These are phyloP conservation scores for Ogataea dorogensis DNA, from an alignment of 805 yeast species.

Conservation along the genomic window DNA sequence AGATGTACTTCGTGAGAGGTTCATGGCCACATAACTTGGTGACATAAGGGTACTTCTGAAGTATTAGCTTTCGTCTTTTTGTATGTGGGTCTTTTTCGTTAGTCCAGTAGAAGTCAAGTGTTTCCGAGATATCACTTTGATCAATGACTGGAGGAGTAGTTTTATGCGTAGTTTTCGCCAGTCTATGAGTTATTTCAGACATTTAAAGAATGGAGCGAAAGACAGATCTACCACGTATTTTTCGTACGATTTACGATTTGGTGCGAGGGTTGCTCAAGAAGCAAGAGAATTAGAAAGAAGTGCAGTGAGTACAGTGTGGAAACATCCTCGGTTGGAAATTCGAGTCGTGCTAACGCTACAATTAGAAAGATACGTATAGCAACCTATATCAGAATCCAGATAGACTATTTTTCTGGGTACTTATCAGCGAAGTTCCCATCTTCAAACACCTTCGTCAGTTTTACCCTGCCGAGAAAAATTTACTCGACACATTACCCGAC, in stretches of 20 bases:
- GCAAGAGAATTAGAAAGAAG: not conserved
- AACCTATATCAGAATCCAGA: too few relatives aligned
- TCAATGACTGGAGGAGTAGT: conserved; percentile 29
- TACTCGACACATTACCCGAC: conserved; percentile 16
- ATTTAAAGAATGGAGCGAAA: conserved; percentile 7
- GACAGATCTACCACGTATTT: conserved; percentile 12
- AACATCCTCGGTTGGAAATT: not conserved
- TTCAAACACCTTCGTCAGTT: not conserved
- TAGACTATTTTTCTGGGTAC: too few relatives aligned
- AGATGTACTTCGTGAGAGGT: conserved; percentile 78
- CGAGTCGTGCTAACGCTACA: not conserved
- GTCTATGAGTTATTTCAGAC: conserved; percentile 23
- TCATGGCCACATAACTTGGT: conserved; percentile 81
- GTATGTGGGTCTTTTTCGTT: conserved; percentile 79
- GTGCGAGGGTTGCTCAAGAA: conserved; percentile 10
- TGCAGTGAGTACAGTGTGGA: not conserved
- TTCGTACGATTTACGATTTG: conserved; percentile 8
- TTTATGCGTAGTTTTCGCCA: conserved; percentile 18
- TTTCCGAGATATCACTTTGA: conserved; percentile 18
- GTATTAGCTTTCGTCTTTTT: conserved; percentile 65
- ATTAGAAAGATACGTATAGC: not conserved
- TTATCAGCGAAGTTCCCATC: not conserved
- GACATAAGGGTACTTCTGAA: conserved; percentile 76
- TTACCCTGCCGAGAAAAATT: conserved; percentile 14
- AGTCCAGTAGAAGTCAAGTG: conserved; percentile 77